Evolutionary conservation across 495 filamentous ascomycete species (phyloP), one percentile per base, ranked within the genome.

Genomic region (Hypoxylon intermedium): DNA sequence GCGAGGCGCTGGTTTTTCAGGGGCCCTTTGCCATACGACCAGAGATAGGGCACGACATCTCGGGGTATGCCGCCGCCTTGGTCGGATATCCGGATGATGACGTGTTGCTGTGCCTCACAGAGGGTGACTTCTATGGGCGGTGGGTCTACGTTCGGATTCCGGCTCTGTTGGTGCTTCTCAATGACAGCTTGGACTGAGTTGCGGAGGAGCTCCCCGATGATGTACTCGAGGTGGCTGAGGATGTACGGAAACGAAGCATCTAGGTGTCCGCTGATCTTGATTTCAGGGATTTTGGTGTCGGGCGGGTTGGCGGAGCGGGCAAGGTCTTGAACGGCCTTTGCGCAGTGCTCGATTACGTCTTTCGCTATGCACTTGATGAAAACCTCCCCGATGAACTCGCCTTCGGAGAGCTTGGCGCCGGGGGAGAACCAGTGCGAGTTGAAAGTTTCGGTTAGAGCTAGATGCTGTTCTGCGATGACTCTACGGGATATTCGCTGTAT

Each of bases 381-480:
- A 1, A 99, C 91, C 65, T 97, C 92, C 36, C 94, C 94, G 30
- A 99, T 90, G 67, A 95, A 94, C 45, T 98, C 93, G 23, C 86
- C 79, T 55, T 93, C 88, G 19, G 82, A 81, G 37, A 84, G 79
- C 58, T 88, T 87, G 2, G 91, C 87, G 47, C 90, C 83, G 9
- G 91, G 90, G 53, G 92, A 96, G 79, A 97, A 92, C 86, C 90
- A 95, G 9, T 89, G 89, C 0, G 89, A 89, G 70, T 96, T 87
- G 77, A 96, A 98, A 6, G 92, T 97, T 65, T 98, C 93, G 11
- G 92, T 96, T n/a, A 99, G 82, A 5, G 94, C 91, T 21, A 99
- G 83, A 66, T 99, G 94, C 64, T 98, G 94, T 74, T 99, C 94
- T 30, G 93, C 94, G 68, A 99, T 99, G 46, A 98, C 93, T 31